Base-by-base conservation (phyloP, 805 yeast genomes). In the Metschnikowia bowlesiae region DNA sequence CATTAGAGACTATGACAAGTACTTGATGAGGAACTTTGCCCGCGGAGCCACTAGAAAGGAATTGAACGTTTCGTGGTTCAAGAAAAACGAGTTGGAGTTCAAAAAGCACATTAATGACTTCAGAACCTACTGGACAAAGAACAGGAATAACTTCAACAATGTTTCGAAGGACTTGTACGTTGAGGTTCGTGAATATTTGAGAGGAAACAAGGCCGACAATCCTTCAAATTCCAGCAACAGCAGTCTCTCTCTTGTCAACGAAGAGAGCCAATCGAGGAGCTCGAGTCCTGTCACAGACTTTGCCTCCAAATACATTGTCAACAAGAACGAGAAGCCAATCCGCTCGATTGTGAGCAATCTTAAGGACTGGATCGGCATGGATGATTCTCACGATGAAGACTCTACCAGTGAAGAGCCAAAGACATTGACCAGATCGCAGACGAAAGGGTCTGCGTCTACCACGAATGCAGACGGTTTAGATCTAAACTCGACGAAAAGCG, bases 11-110 rank as follows among this genome's bases (percentile, higher is more conserved):
- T 94, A 94, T 70, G 99, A 94, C 74, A 89, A 91, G 71, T 94
- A 94, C 68, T 75, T 94, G 67, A 86, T 92, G 94, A 83, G 99
- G 66, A 94, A 94, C 72, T 92, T 94, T 69, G 96, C 97, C 13
- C 81, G 99, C 58, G 99, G 99, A 44, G 98, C 97, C 9, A 87
- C 97, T 2, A 80, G 99, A 63, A 89, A 94, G 67, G 99, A 94
- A 63, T 80, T 94, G 62, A 94, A 94, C 63, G 98, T 94, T 18
- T 87, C 96, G 31, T 94, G 99, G 99, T 77, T 94, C 60, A 94
- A 94, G 72, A 94, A 94, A 70, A 94, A 94, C 68, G 99, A 94
- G 72, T 76, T 94, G 59, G 99, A 94, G 55, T 80, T 94, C 70
- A 90, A 88, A 67, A 89, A 90, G 60, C 96, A 91, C 64, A 85